Conservation (phyloP, 2,329 filamentous ascomycete species). For the Alternaria ethzedia region DNA sequence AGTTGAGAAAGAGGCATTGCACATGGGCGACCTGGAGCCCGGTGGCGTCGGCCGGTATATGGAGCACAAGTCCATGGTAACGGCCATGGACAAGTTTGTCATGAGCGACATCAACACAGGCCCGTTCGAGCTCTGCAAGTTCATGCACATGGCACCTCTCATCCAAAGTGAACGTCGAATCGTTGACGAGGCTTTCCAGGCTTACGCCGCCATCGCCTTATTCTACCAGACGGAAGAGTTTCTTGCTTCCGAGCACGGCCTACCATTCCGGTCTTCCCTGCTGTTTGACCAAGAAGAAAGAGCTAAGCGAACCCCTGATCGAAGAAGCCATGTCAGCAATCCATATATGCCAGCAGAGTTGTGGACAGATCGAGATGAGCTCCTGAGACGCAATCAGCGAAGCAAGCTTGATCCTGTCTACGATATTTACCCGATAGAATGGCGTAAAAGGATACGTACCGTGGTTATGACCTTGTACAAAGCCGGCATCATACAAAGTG, state of each 20-base stretch:
- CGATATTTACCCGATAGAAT: constrained; percentile 47
- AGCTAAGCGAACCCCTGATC: constrained; percentile 47
- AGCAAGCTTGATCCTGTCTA: constrained; percentile 12
- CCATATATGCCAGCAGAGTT: constrained; percentile 47
- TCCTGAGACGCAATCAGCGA: constrained; percentile 23
- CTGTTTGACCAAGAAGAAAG: constrained; percentile 52
- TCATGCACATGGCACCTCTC: constrained; percentile 22
- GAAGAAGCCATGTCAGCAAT: constrained; percentile 49
- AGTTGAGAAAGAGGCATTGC: constrained; percentile 53
- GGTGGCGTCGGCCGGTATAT: constrained; percentile 48
- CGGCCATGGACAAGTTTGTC: constrained; percentile 31
- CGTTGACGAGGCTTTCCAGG: constrained; percentile 32
- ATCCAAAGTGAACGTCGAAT: constrained; percentile 28
- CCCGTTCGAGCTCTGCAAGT: constrained; percentile 31
- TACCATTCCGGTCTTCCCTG: constrained; percentile 44
- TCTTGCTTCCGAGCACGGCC: constrained; percentile 44
- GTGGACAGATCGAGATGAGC: constrained; percentile 48
- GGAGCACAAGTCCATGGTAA: constrained; percentile 48
- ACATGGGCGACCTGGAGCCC: constrained; percentile 53
- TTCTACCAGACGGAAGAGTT: constrained; percentile 41
- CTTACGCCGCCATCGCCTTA: constrained; percentile 27
- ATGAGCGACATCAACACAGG: constrained; percentile 23
- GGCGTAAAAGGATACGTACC: constrained; percentile 51
- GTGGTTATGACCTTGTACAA: constrained; percentile 54
- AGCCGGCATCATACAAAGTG: constrained; percentile 52